Conservation (phyloP, 2,329 filamentous ascomycete genomes). For the Simplicillium aogashimaense region DNA sequence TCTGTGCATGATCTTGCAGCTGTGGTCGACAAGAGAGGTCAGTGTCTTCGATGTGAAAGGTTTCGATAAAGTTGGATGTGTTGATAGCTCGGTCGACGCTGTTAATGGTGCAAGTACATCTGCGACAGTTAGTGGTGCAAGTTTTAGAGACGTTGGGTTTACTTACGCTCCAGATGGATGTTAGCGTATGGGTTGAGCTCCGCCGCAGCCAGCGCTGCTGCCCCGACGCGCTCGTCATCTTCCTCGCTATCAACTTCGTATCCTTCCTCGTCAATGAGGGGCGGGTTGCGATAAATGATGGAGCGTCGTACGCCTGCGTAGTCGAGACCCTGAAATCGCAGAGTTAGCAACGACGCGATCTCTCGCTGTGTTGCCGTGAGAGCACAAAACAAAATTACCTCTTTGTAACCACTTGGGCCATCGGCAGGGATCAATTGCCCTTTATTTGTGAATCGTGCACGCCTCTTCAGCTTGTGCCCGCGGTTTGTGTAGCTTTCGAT, state of each 20-base stretch:
- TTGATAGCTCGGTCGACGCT: constrained; percentile 61
- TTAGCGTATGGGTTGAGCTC: constrained; percentile 67
- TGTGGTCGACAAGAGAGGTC: constrained; percentile 59
- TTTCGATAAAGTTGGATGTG: constrained; percentile 63
- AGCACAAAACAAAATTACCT: constrained; percentile 36
- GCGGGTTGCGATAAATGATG: constrained; percentile 66
- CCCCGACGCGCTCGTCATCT: constrained; percentile 52
- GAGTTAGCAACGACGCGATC: constrained; percentile 12
- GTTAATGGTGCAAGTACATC: constrained; percentile 68
- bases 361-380: background rate
- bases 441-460: constrained; percentile 59
- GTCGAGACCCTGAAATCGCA: constrained; percentile 48
- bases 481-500: constrained; percentile 63
- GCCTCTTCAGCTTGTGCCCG: constrained; percentile 70
- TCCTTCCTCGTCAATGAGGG: constrained; percentile 66
- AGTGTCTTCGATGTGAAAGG: constrained; percentile 68
- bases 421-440: constrained; percentile 58
- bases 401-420: constrained; percentile 60
- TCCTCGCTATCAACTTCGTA: constrained; percentile 67
- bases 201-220: constrained; percentile 51
- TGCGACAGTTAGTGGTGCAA: constrained; percentile 24
- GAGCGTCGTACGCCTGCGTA: constrained; percentile 64
- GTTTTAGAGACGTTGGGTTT: background rate
- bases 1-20: constrained; percentile 60
- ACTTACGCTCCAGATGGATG: constrained; percentile 60